A percentile compares a stretch with the other conserved stretches of the same genome.
These are phyloP conservation scores for Boletus smithii DNA, from an alignment of 1,284 basidiomycete genomes.

Conservation along the genomic window DNA sequence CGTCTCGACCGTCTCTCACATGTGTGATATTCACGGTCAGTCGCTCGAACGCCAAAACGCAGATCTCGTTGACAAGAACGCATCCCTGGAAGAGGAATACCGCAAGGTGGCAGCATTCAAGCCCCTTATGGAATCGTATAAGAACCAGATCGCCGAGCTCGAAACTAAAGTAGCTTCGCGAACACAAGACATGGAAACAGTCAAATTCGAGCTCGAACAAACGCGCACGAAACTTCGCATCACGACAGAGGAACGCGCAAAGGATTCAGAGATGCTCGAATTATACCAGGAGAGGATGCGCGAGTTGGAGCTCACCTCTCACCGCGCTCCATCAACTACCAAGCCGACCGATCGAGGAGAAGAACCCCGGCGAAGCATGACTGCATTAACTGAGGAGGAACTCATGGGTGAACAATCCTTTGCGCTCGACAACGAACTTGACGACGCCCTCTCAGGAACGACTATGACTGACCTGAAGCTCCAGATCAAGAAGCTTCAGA, in stretches of 20 bases:
- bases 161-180: constrained; percentile 68
- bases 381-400: constrained; percentile 43
- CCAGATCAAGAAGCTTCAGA: constrained; percentile 76
- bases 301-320: constrained; percentile 76
- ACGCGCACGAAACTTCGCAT: constrained; percentile 67
- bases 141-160: constrained; percentile 79
- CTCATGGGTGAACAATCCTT: constrained; percentile 43
- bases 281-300: constrained; percentile 89
- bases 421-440: constrained; percentile 80
- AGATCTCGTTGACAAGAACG: constrained; percentile 87
- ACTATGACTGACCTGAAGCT: constrained; percentile 92
- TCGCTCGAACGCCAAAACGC: constrained; percentile 91
- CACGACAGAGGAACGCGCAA: constrained; percentile 65
- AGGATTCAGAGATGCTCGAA: constrained; percentile 83
- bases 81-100: constrained; percentile 86
- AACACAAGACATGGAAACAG: constrained; percentile 66
- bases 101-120: constrained; percentile 84
- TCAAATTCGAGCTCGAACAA: constrained; percentile 77
- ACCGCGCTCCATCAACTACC: constrained; percentile 36
- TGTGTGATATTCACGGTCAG: constrained; percentile 37
- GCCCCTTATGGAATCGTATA: constrained; percentile 91
- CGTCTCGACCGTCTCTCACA: constrained; percentile 3
- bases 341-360: constrained; percentile 20
- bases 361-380: constrained; percentile 22
- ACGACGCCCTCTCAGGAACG: constrained; percentile 78